These are phyloP conservation scores for Ramalina intermedia DNA, from an alignment of 495 filamentous ascomycete species.

Conservation along the genomic window DNA sequence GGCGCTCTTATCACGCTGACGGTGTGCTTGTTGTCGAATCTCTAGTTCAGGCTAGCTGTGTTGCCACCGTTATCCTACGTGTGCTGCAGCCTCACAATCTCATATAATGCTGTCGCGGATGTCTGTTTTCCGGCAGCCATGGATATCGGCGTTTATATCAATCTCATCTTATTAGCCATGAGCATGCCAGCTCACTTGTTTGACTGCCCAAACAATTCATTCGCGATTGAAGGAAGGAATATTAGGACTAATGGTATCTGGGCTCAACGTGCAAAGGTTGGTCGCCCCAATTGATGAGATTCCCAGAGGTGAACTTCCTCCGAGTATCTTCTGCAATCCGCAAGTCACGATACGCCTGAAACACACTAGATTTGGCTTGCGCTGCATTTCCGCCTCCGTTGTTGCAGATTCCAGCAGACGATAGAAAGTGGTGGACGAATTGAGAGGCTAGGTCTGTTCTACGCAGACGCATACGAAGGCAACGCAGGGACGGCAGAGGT, in stretches of 20 bases:
- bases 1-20: conserved; percentile 20
- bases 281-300: conserved; percentile 22
- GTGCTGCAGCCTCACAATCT: conserved; percentile 21
- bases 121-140: conserved; percentile 16
- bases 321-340: too few relatives aligned
- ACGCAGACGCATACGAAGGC: conserved; percentile 35
- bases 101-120: conserved; percentile 22
- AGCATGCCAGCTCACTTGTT: not conserved
- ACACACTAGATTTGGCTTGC: too few relatives aligned
- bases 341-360: too few relatives aligned
- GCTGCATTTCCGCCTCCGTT: not conserved
- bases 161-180: not conserved
- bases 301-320: conserved; percentile 18
- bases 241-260: conserved; percentile 18
- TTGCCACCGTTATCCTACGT: conserved; percentile 22
- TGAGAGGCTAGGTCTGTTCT: conserved; percentile 30
- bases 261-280: conserved; percentile 17
- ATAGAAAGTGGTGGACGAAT: conserved; percentile 17
- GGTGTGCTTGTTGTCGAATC: conserved; percentile 21
- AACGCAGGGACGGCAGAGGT: conserved; percentile 24
- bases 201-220: not conserved
- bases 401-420: not conserved
- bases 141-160: too few relatives aligned
- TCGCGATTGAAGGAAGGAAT: conserved; percentile 3
- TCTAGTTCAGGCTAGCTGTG: conserved; percentile 19